Evolutionary conservation across 2,329 filamentous ascomycete genomes (phyloP).

Genomic region (Botryotinia convoluta): DNA sequence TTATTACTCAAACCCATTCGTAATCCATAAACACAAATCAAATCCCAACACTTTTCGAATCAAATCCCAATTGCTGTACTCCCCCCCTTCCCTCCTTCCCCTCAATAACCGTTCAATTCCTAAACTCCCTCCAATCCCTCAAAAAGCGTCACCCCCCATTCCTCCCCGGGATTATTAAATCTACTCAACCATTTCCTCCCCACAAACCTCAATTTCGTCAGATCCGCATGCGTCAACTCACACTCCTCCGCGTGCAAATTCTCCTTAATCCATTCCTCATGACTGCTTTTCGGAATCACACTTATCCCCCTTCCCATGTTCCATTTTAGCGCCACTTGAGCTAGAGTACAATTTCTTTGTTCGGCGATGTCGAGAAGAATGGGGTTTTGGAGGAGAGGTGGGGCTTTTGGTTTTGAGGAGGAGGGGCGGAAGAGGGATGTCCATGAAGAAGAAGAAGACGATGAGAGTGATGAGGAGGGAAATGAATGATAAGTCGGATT

Average conservation of each 20-base stretch:
- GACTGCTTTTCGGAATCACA: slow-evolving; percentile 52
- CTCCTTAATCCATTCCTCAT: slow-evolving; percentile 44
- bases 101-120: neutral
- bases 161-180: slow-evolving; percentile 36
- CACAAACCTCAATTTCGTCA: slow-evolving; percentile 39
- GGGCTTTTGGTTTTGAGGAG: neutral
- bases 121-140: slow-evolving; percentile 16
- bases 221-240: slow-evolving; percentile 39
- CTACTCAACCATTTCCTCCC: slow-evolving; percentile 37
- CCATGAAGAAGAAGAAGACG: neutral
- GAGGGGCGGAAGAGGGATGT: neutral
- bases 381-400: slow-evolving; percentile 7
- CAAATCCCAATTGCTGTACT: neutral
- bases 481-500: slow-evolving; percentile 42
- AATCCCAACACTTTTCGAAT: neutral
- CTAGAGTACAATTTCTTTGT: slow-evolving; percentile 33
- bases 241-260: slow-evolving; percentile 51
- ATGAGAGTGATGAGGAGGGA: neutral
- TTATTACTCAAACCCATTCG: neutral
- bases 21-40: neutral
- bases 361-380: neutral
- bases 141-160: slow-evolving; percentile 39
- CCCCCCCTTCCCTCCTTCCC: neutral
- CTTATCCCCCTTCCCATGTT: slow-evolving; percentile 46
- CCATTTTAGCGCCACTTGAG: slow-evolving; percentile 50